Conservation (phyloP, 2,329 filamentous ascomycete species). For the Blastomyces percursus region DNA sequence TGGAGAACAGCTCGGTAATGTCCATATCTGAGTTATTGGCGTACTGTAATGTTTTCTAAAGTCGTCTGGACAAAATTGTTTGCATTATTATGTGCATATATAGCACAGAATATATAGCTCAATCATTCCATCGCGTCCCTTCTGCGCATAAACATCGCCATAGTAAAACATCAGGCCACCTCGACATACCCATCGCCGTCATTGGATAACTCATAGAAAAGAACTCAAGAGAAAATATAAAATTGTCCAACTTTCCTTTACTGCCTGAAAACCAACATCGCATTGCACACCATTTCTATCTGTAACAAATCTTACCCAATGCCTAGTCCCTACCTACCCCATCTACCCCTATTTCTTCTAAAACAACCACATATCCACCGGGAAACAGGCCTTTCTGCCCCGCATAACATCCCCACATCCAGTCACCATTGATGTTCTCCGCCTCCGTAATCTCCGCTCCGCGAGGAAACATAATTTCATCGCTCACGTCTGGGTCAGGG, state of each 20-base stretch:
- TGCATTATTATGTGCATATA: neutral
- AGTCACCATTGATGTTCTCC: slow-evolving; percentile 81
- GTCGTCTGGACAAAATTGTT: neutral
- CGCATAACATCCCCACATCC: slow-evolving; percentile 80
- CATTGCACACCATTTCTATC: neutral
- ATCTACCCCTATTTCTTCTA: slow-evolving; percentile 24
- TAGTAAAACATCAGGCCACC: neutral
- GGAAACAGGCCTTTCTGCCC: slow-evolving; percentile 71
- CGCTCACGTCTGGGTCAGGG: slow-evolving; percentile 44
- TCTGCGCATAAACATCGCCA: too few species aligned
- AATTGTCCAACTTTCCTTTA: too few species aligned
- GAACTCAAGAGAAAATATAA: too few species aligned
- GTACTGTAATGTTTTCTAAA: neutral
- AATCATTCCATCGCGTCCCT: neutral
- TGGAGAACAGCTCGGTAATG: neutral
- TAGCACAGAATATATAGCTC: neutral
- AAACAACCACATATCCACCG: slow-evolving; percentile 56
- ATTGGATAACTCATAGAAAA: neutral
- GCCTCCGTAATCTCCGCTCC: slow-evolving; percentile 73
- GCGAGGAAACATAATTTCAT: slow-evolving; percentile 76
- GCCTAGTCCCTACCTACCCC: too few species aligned
- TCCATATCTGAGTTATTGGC: neutral
- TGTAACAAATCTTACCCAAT: too few species aligned
- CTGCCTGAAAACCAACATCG: neutral
- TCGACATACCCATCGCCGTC: neutral